Evolutionary conservation across 139 green algal genomes (phyloP).

Genomic region (Tetraselmis striata): DNA sequence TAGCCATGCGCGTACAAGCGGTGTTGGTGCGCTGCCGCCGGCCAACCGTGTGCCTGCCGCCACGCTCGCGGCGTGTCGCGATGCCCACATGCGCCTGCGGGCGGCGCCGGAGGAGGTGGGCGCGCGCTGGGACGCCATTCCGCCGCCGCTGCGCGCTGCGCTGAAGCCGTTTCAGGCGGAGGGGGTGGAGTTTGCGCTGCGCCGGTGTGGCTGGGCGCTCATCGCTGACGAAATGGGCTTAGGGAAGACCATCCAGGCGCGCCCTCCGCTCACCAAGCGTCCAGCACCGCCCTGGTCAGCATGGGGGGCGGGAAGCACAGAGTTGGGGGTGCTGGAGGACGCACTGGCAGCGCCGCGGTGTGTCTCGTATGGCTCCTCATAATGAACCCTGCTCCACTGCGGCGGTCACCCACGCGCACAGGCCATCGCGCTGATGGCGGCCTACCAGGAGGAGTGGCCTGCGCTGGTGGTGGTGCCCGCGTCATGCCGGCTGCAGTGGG

Average conservation of each 20-base stretch:
- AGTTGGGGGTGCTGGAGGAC: no score
- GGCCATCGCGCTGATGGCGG: constrained; percentile 72
- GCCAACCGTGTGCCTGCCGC: background rate
- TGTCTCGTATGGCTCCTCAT: no score
- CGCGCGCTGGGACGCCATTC: background rate
- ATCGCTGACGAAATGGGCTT: constrained; percentile 89
- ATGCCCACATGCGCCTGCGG: background rate
- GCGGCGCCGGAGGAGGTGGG: background rate
- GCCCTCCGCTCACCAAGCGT: background rate
- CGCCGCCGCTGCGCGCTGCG: background rate
- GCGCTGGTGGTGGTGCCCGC: constrained; percentile 85
- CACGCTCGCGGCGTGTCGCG: background rate
- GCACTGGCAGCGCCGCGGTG: no score
- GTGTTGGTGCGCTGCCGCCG: background rate
- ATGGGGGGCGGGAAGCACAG: no score
- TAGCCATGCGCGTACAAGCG: background rate
- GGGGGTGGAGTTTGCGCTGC: constrained; percentile 75
- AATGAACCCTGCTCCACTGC: no score
- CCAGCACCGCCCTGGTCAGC: no score
- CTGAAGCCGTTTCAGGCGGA: constrained; percentile 54
- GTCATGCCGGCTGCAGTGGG: constrained; percentile 83
- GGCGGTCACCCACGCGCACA: no score
- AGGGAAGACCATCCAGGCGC: constrained; percentile 38
- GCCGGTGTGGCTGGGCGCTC: constrained; percentile 56
- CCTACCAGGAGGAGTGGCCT: constrained; percentile 81